These are phyloP conservation scores for Phoenix dactylifera DNA, from an alignment of 176 grass and related monocot genomes.

Conservation along the genomic window DNA sequence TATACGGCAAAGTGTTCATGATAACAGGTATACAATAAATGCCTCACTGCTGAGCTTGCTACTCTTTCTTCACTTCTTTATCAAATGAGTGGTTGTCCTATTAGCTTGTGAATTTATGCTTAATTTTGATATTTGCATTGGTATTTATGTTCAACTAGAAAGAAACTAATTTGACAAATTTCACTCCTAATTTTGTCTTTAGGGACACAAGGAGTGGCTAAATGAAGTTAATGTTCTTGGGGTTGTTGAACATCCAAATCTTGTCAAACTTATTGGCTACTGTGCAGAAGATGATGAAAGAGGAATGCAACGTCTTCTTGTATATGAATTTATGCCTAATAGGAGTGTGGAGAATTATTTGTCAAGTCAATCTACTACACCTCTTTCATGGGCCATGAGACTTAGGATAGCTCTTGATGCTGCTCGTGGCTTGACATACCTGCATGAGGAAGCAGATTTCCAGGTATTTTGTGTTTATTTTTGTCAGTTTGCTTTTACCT, in stretches of 20 bases:
- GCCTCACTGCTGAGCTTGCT: no score
- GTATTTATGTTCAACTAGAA: no score
- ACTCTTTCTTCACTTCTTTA: no score
- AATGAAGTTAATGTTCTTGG: constrained; percentile 16
- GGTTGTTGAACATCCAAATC: constrained; percentile 14
- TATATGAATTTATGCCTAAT: constrained; percentile 16
- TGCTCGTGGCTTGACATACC: constrained; percentile 5
- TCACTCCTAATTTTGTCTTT: background rate
- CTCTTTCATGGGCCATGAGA: constrained; percentile 4
- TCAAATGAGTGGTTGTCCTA: no score
- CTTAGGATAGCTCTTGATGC: constrained; percentile 13
- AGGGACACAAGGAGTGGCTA: constrained; percentile 21
- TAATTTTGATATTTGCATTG: no score
- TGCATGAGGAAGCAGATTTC: constrained; percentile 36
- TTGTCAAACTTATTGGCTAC: constrained; percentile 12
- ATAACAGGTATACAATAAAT: no score
- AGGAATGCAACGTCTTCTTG: constrained; percentile 14
- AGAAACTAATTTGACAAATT: no score
- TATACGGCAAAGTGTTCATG: no score
- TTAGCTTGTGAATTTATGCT: no score
- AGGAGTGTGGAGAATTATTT: constrained; percentile 16
- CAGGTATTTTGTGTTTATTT: constrained; percentile 29
- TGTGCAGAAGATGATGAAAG: constrained; percentile 15
- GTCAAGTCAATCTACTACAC: background rate
- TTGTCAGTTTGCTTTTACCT: background rate